These are phyloP conservation scores for Prunus mira DNA, from an alignment of 306 rosid genomes.

Conservation along the genomic window DNA sequence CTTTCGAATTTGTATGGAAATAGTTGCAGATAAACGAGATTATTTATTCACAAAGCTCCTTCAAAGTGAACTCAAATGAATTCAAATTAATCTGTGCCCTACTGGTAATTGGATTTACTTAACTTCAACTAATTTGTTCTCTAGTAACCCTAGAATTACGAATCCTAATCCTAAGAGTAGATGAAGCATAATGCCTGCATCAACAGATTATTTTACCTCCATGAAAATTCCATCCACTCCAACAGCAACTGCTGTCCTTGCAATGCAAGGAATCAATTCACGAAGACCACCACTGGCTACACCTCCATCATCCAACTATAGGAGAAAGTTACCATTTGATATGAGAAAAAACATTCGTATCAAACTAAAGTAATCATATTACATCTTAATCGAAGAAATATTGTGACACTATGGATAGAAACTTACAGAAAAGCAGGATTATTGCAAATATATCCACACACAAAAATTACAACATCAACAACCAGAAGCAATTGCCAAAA, in stretches of 20 bases:
- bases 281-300: constrained; percentile 99
- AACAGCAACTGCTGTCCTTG: constrained; percentile 93
- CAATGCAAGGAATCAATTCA: constrained; percentile 93
- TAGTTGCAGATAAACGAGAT: background rate
- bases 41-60: background rate
- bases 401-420: background rate
- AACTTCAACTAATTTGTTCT: background rate
- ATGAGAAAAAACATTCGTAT: background rate
- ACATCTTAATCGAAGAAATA: background rate
- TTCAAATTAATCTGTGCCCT: background rate
- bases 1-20: background rate
- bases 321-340: constrained; percentile 26
- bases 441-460: no score
- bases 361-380: background rate
- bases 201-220: constrained; percentile 60
- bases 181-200: background rate
- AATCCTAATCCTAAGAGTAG: background rate
- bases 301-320: constrained; percentile 92
- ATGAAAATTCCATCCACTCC: constrained; percentile 97
- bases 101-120: background rate
- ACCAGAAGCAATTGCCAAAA: background rate
- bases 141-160: background rate
- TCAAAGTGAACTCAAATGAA: background rate
- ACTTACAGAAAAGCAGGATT: background rate
- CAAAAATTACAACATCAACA: background rate